phyloP scores from a whole-genome alignment of 106 monocot species.

The Platanthera zijinensis region DNA sequence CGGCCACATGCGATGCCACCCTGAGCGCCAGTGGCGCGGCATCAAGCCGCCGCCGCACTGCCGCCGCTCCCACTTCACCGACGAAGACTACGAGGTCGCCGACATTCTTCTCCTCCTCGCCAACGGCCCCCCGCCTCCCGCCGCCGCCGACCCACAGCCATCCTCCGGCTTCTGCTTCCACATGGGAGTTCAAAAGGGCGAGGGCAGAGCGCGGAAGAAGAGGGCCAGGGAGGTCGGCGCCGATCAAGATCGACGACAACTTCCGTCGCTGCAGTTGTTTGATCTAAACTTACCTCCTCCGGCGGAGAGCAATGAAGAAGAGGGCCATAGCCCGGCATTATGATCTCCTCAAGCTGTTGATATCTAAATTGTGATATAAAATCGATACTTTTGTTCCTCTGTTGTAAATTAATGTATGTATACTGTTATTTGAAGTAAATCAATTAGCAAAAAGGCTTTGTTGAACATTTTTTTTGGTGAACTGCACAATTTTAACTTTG shows the following conservation, averaged over 20 bases:
- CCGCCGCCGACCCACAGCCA: background rate
- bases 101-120: conserved; percentile 25
- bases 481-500: too few species aligned
- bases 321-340: background rate
- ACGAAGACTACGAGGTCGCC: conserved; percentile 31
- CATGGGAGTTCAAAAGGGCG: background rate
- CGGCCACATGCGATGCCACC: conserved; percentile 87
- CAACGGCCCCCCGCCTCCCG: background rate
- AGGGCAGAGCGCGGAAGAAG: background rate
- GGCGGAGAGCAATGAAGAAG: background rate
- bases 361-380: too few species aligned
- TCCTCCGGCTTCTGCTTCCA: background rate
- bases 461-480: too few species aligned
- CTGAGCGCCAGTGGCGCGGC: conserved; percentile 68
- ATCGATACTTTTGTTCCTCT: too few species aligned
- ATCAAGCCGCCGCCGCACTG: conserved; percentile 24
- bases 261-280: background rate
- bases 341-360: too few species aligned
- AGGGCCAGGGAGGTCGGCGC: background rate
- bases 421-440: too few species aligned
- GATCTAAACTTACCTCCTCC: conserved; percentile 2
- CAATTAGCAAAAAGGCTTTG: too few species aligned
- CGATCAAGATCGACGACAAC: background rate
- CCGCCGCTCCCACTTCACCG: background rate
- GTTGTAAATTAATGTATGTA: too few species aligned